These are phyloP conservation scores for Populus trichocarpa DNA, from an alignment of 441 rosid genomes.

Conservation along the genomic window DNA sequence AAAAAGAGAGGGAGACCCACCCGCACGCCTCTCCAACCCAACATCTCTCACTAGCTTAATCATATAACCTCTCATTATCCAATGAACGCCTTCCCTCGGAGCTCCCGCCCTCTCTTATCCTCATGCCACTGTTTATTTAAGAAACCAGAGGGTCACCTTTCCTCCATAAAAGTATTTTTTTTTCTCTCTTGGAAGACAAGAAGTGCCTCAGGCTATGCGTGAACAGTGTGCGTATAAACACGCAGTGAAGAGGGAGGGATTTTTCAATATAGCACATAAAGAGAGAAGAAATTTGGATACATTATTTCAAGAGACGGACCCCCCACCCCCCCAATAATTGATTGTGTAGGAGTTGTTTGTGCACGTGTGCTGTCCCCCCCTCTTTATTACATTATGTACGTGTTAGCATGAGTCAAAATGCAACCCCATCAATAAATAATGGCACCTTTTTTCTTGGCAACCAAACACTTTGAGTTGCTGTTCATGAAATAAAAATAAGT, in stretches of 20 bases:
- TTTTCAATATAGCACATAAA: too few relatives aligned
- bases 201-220: too few relatives aligned
- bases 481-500: too few relatives aligned
- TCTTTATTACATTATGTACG: background rate
- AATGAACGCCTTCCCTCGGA: background rate
- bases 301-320: slow-evolving; percentile 17
- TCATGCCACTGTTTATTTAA: background rate
- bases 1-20: slow-evolving; percentile 27
- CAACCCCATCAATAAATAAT: too few relatives aligned
- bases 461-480: too few relatives aligned
- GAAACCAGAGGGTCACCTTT: background rate
- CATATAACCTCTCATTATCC: background rate
- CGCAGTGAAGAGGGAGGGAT: too few relatives aligned
- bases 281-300: too few relatives aligned
- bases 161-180: too few relatives aligned
- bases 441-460: too few relatives aligned
- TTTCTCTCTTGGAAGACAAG: too few relatives aligned
- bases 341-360: slow-evolving; percentile 28
- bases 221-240: too few relatives aligned
- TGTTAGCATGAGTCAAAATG: too few relatives aligned
- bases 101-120: background rate
- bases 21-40: background rate
- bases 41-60: background rate
- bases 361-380: slow-evolving; percentile 42
- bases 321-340: slow-evolving; percentile 29